These are phyloP conservation scores for Pleurotus eryngii DNA, from an alignment of 768 basidiomycete species.

Conservation along the genomic window DNA sequence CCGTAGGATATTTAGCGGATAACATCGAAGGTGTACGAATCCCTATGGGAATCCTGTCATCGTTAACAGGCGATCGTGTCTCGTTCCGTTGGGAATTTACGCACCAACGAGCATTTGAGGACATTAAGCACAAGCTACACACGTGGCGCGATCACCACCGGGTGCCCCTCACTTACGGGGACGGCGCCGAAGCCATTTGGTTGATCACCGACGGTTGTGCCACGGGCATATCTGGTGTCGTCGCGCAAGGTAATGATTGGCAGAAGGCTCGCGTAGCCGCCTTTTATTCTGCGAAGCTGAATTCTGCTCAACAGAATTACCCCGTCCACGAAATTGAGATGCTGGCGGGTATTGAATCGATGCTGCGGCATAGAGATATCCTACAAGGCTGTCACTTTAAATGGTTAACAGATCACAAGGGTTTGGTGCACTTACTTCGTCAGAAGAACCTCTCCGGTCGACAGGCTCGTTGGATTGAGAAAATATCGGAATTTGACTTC, in stretches of 20 bases:
- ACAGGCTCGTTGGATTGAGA: slow-evolving; percentile 37
- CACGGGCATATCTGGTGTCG: slow-evolving; percentile 25
- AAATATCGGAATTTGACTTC: slow-evolving; percentile 35
- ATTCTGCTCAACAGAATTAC: slow-evolving; percentile 32
- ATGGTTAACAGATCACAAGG: slow-evolving; percentile 34
- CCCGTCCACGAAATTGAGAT: slow-evolving; percentile 38
- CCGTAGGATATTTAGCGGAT: slow-evolving; percentile 31
- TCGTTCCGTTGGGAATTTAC: slow-evolving; percentile 28
- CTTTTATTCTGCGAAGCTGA: slow-evolving; percentile 31
- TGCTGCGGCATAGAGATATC: slow-evolving; percentile 25
- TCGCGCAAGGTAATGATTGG: slow-evolving; percentile 27
- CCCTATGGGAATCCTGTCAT: slow-evolving; percentile 26
- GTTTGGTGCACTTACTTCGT: slow-evolving; percentile 23
- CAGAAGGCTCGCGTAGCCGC: slow-evolving; percentile 27
- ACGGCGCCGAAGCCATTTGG: slow-evolving; percentile 22
- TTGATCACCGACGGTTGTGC: slow-evolving; percentile 28
- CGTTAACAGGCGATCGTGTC: slow-evolving; percentile 13
- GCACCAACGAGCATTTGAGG: slow-evolving; percentile 9
- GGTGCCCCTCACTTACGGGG: slow-evolving; percentile 13
- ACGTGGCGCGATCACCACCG: slow-evolving; percentile 14
- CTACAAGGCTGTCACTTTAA: slow-evolving; percentile 26
- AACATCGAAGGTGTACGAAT: slow-evolving; percentile 20
- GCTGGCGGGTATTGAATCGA: slow-evolving; percentile 32
- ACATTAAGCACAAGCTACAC: slow-evolving; percentile 24
- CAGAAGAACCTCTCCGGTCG: slow-evolving; percentile 33